Evolutionary conservation across 208 protist genomes (phyloP), one percentile per base, ranked within the genome.

Genomic region (Leishmania arabica): DNA sequence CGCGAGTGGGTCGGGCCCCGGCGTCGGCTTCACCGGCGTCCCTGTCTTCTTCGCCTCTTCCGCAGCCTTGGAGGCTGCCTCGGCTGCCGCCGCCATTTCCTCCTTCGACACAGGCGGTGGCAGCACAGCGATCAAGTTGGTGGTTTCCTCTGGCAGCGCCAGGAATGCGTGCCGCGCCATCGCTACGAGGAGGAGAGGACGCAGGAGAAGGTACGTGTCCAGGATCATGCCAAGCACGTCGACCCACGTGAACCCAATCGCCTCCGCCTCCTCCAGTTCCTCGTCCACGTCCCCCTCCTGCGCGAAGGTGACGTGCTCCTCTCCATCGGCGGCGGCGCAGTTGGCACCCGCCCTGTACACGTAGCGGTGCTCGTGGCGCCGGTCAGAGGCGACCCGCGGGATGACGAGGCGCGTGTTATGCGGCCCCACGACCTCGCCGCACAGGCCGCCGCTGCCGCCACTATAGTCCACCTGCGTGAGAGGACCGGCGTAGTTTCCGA

Each of bases 181-280:
- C 42, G 79, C 82, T 7, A 95, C 77, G 27, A 96, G 53, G 19
- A 95, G 79, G 24, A 97, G 78, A n/a, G 94, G 94, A 0, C 94
- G 88, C 11, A 96, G 62, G 19, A 96, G 81, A 24, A 94, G 77
- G 78, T 91, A 89, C 31, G 82, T 37, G 81, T 97, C 94, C 15
- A 96, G 84, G 11, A 88, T n/a, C 78, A 95, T 79, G 21, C 89
- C 92, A 4, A 97, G 84, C 31, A 95, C 77, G 78, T 97, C 94
- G 2, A 94, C 65, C 72, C 84, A 90, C 42, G 89, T 93, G 76
- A 93, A 92, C n/a, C 77, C 86, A 45, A 95, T 76, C 31, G 80
- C 56, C 75, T 90, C 89, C 19, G 74, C 78, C 75, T 80, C 73
- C 72, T 86, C 86, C 56, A 74, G 65, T 45, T 75, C 80, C 31